These are phyloP conservation scores for Linnemannia exigua DNA, from an alignment of 192 early-diverging fungal genomes.

Conservation along the genomic window DNA sequence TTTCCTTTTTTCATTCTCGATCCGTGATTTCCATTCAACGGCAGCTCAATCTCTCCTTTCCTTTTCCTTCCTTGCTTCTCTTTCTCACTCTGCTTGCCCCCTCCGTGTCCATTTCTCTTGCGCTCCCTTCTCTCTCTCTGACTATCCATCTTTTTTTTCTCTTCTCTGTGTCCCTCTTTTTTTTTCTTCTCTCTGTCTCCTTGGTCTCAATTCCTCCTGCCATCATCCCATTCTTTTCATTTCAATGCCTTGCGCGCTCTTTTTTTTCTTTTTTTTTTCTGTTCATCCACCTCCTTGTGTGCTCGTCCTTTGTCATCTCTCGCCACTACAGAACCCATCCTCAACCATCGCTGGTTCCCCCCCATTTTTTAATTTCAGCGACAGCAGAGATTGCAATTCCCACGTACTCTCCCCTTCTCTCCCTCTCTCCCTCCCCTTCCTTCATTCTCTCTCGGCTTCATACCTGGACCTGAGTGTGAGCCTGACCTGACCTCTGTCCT, in stretches of 20 bases:
- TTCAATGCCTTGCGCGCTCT: conserved; percentile 2
- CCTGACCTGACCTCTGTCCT: not conserved
- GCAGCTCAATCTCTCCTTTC: not conserved
- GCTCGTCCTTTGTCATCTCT: conserved; percentile 3
- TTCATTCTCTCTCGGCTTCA: not conserved
- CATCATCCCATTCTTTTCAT: not conserved
- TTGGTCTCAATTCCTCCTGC: conserved; percentile 3
- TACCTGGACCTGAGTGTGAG: conserved; percentile 9
- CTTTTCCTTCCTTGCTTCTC: not conserved
- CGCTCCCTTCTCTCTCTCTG: not conserved
- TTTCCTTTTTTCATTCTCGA: conserved; percentile 7
- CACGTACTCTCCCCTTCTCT: not conserved
- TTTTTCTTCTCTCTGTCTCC: not conserved
- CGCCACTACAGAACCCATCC: conserved; percentile 5
- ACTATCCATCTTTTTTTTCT: not conserved
- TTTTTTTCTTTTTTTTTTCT: not conserved
- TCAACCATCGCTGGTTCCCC: not conserved
- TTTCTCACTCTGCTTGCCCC: too few species aligned
- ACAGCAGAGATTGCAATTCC: conserved; percentile 2
- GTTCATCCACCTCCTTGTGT: conserved; percentile 9
- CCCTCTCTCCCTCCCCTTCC: not conserved
- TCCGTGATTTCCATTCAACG: conserved; percentile 27
- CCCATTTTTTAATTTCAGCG: not conserved
- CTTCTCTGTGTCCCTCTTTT: conserved; percentile 5
- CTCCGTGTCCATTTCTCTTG: conserved; percentile 9